These are phyloP conservation scores for Auriculariales sp. DNA, from an alignment of 768 basidiomycete species.

Conservation along the genomic window DNA sequence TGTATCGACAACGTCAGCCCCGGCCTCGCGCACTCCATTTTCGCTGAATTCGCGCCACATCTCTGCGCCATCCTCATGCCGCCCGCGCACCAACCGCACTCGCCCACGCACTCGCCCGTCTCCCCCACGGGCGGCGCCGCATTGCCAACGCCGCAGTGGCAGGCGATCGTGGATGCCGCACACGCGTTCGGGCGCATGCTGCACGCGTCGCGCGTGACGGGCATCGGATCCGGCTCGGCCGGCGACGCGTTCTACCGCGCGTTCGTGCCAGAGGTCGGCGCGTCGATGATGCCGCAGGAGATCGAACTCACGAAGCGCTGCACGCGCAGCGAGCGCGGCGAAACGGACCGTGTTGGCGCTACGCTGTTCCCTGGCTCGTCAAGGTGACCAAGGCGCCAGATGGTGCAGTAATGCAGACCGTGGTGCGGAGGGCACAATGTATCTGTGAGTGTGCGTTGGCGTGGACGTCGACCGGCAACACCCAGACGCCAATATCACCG, in stretches of 20 bases:
- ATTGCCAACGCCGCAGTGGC: too few species aligned
- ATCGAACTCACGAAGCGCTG: constrained; percentile 80
- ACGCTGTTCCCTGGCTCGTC: constrained; percentile 83
- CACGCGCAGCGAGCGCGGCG: constrained; percentile 57
- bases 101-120: too few species aligned
- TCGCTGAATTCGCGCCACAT: too few species aligned
- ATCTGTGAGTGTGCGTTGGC: constrained; percentile 70
- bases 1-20: constrained; percentile 66
- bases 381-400: constrained; percentile 44
- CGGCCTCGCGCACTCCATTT: constrained; percentile 53
- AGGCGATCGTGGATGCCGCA: constrained; percentile 54
- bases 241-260: constrained; percentile 75
- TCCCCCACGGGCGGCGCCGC: too few species aligned
- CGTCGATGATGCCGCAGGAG: constrained; percentile 56
- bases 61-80: too few species aligned
- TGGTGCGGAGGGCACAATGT: constrained; percentile 74
- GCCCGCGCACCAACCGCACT: too few species aligned
- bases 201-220: constrained; percentile 54
- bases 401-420: constrained; percentile 30
- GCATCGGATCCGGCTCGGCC: constrained; percentile 17
- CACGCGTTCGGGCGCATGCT: constrained; percentile 78
- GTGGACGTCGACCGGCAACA: background rate
- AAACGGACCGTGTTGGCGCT: constrained; percentile 62
- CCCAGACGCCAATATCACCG: background rate
- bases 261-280: constrained; percentile 73